Percentiles rank a stretch among this genome's conserved stretches.
phyloP scores from a whole-genome alignment of 495 filamentous ascomycete species.

The Talaromyces nanjingensis region DNA sequence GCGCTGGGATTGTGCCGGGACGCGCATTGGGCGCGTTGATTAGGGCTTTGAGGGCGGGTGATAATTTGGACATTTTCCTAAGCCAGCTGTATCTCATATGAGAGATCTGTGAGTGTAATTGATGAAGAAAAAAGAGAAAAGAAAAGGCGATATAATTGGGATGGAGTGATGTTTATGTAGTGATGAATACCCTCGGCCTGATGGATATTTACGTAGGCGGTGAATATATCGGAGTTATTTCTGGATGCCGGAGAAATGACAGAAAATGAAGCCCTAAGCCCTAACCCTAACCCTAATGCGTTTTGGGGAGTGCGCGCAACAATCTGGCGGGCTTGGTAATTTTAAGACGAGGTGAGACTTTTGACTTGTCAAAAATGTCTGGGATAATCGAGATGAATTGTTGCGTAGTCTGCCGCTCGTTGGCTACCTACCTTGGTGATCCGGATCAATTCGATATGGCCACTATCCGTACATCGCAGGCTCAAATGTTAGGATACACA shows the following conservation, averaged over 20 bases:
- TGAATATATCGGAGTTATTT: constrained; percentile 4
- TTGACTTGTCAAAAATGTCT: too few species aligned
- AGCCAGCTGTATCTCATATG: background rate
- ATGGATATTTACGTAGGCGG: constrained; percentile 4
- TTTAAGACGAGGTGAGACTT: too few species aligned
- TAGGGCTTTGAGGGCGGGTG: constrained; percentile 58
- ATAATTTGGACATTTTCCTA: constrained; percentile 58
- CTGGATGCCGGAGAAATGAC: background rate
- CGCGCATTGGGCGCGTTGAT: constrained; percentile 63
- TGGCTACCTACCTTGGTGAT: too few species aligned
- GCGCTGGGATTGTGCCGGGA: constrained; percentile 58
- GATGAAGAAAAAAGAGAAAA: background rate
- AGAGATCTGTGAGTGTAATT: background rate
- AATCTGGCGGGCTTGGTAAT: too few species aligned
- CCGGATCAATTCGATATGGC: too few species aligned
- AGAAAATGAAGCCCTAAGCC: background rate
- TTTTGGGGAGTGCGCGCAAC: background rate
- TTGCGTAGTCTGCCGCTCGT: too few species aligned
- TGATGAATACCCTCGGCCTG: background rate
- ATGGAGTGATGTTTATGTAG: background rate
- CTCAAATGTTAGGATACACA: too few species aligned
- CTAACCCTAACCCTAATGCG: background rate
- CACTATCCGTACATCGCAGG: too few species aligned
- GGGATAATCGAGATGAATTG: too few species aligned
- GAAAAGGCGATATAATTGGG: background rate